These are phyloP conservation scores for Neofusicoccum laricinum DNA, from an alignment of 2,329 filamentous ascomycete genomes.

Conservation along the genomic window DNA sequence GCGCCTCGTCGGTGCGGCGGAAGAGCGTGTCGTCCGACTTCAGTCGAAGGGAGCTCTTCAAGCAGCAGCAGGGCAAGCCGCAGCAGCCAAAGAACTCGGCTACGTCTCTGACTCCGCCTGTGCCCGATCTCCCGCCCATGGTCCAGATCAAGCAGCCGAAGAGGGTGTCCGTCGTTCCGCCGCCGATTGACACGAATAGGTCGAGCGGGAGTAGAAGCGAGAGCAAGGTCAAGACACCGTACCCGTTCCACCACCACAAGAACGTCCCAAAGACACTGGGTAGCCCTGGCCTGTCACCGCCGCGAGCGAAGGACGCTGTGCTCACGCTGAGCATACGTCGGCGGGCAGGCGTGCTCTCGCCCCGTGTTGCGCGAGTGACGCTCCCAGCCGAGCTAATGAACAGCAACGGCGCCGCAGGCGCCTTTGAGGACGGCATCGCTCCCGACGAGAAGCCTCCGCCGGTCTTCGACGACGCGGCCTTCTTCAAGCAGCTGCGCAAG, in stretches of 20 bases:
- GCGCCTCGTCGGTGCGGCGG: background rate
- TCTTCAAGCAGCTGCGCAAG: constrained; percentile 9
- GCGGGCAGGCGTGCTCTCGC: background rate
- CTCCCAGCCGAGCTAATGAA: constrained; percentile 1
- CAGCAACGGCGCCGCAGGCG: background rate
- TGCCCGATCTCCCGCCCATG: background rate
- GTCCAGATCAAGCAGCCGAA: constrained; percentile 4
- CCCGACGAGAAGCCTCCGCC: background rate
- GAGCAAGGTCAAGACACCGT: constrained; percentile 8
- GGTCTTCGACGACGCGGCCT: constrained; percentile 1
- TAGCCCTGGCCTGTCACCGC: background rate
- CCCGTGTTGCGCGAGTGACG: constrained; percentile 9
- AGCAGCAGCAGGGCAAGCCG: background rate
- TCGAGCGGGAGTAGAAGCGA: background rate
- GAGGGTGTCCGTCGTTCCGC: constrained; percentile 3
- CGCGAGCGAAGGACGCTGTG: background rate
- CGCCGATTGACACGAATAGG: constrained; percentile 8
- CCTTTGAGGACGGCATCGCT: background rate
- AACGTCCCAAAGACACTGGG: constrained; percentile 3
- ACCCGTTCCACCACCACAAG: constrained; percentile 12
- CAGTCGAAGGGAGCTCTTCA: background rate
- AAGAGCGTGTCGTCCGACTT: constrained; percentile 5
- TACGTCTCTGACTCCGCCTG: background rate
- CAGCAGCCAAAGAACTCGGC: background rate
- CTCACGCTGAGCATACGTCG: constrained; percentile 10